Percentiles rank a stretch among this genome's conserved stretches.
These are phyloP conservation scores for Erysimum cheiranthoides DNA, from an alignment of 345 rosid genomes.

Conservation along the genomic window DNA sequence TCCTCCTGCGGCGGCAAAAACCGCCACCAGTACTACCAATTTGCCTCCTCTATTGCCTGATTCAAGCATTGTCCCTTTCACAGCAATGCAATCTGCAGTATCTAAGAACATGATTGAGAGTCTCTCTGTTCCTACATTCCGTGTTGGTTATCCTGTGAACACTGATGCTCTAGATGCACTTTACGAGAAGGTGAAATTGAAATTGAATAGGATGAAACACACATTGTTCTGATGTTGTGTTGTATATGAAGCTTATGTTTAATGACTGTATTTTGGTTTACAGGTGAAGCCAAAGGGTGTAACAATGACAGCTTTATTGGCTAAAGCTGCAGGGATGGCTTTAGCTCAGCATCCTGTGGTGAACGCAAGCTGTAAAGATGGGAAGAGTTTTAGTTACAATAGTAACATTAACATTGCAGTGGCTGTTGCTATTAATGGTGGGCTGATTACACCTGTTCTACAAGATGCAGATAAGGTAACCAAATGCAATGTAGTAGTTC, in stretches of 20 bases:
- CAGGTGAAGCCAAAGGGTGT: conserved; percentile 97
- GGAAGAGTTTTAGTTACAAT: conserved; percentile 79
- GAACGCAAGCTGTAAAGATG: conserved; percentile 86
- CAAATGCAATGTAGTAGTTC: not conserved
- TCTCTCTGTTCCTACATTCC: conserved; percentile 85
- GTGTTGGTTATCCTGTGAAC: conserved; percentile 85
- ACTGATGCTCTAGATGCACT: conserved; percentile 88
- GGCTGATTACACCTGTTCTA: conserved; percentile 95
- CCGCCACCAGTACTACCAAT: conserved; percentile 44
- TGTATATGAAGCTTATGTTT: not conserved
- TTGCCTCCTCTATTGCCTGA: conserved; percentile 61
- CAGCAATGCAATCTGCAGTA: conserved; percentile 86
- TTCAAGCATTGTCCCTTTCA: conserved; percentile 80
- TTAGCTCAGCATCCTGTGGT: conserved; percentile 93
- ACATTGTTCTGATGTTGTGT: conserved; percentile 3
- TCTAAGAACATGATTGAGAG: conserved; percentile 89
- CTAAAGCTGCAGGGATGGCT: conserved; percentile 97
- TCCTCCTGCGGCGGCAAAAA: conserved; percentile 41
- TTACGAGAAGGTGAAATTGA: conserved; percentile 77
- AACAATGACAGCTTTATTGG: conserved; percentile 91
- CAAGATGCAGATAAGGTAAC: conserved; percentile 94
- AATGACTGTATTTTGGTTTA: not conserved
- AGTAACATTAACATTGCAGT: conserved; percentile 81
- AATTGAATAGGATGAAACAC: not conserved
- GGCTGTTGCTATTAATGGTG: conserved; percentile 94